Evolutionary conservation across 2,329 filamentous ascomycete genomes (phyloP).

Genomic region (Ceratocystiopsis sp.): DNA sequence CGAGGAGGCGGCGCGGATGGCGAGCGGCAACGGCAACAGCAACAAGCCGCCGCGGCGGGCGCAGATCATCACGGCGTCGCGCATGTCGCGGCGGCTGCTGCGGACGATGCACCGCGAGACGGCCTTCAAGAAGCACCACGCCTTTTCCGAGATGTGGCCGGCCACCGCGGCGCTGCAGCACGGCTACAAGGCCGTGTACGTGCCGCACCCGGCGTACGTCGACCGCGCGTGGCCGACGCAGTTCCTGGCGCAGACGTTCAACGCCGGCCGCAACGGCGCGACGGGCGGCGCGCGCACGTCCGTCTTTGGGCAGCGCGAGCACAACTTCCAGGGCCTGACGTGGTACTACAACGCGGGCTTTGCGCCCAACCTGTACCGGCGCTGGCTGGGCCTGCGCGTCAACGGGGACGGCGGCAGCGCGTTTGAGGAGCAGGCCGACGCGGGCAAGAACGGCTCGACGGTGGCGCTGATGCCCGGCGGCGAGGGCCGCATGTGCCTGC

Average conservation of each 20-base stretch:
- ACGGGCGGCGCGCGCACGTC: slow-evolving; percentile 56
- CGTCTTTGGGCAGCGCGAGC: slow-evolving; percentile 69
- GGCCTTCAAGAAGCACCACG: slow-evolving; percentile 66
- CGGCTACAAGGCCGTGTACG: slow-evolving; percentile 82
- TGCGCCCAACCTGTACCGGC: slow-evolving; percentile 60
- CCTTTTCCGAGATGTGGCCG: slow-evolving; percentile 96
- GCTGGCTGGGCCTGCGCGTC: slow-evolving; percentile 73
- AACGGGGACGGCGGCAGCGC: slow-evolving; percentile 65
- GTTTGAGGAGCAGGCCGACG: slow-evolving; percentile 45
- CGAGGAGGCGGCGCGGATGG: neutral
- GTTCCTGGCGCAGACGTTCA: slow-evolving; percentile 64
- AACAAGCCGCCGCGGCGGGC: slow-evolving; percentile 53
- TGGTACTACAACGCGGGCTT: slow-evolving; percentile 90
- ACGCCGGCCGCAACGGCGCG: slow-evolving; percentile 59
- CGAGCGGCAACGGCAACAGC: slow-evolving; percentile 24
- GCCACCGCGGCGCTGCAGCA: slow-evolving; percentile 76
- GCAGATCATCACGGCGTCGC: slow-evolving; percentile 74
- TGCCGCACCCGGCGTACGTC: slow-evolving; percentile 74
- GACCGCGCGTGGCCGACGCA: slow-evolving; percentile 73
- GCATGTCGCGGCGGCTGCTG: slow-evolving; percentile 66
- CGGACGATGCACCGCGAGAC: slow-evolving; percentile 85
- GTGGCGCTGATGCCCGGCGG: slow-evolving; percentile 42
- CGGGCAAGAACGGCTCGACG: slow-evolving; percentile 28
- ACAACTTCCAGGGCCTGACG: slow-evolving; percentile 70
- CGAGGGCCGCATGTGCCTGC: slow-evolving; percentile 79